phyloP scores from a whole-genome alignment of 2,329 filamentous ascomycete genomes.

The Monosporascus sp. region DNA sequence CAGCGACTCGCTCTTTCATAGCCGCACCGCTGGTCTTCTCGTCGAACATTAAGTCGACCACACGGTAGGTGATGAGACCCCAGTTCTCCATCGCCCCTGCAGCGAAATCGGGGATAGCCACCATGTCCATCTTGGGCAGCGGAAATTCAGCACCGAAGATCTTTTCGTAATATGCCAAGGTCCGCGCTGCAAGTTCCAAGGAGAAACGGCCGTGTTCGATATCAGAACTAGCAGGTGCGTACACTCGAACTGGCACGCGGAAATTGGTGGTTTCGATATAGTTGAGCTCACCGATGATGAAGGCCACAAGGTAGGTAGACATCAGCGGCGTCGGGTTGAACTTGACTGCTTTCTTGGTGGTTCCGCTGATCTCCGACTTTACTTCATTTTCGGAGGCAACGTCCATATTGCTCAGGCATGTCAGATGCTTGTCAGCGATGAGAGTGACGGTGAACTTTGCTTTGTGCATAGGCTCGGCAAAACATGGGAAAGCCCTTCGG shows the following conservation, averaged over 20 bases:
- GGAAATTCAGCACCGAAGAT: slow-evolving; percentile 85
- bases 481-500: slow-evolving; percentile 88
- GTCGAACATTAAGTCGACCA: slow-evolving; percentile 85
- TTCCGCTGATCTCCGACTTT: slow-evolving; percentile 54
- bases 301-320: slow-evolving; percentile 93
- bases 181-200: slow-evolving; percentile 80
- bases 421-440: slow-evolving; percentile 83
- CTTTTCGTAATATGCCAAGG: slow-evolving; percentile 91
- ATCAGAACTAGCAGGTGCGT: slow-evolving; percentile 81
- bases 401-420: slow-evolving; percentile 96
- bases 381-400: slow-evolving; percentile 74
- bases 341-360: slow-evolving; percentile 75
- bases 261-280: slow-evolving; percentile 90
- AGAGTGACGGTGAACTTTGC: slow-evolving; percentile 88
- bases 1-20: slow-evolving; percentile 87
- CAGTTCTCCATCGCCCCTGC: slow-evolving; percentile 98
- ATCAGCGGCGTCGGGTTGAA: slow-evolving; percentile 91
- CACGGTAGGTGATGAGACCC: slow-evolving; percentile 91
- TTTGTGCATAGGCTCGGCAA: slow-evolving; percentile 93
- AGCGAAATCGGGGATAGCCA: slow-evolving; percentile 92
- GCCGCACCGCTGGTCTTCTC: slow-evolving; percentile 86
- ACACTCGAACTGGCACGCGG: slow-evolving; percentile 89
- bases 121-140: slow-evolving; percentile 92
- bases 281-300: slow-evolving; percentile 90
- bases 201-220: slow-evolving; percentile 91